Conservation (phyloP, 163 green algal genomes). For the Trebouxia gelatinosa region DNA sequence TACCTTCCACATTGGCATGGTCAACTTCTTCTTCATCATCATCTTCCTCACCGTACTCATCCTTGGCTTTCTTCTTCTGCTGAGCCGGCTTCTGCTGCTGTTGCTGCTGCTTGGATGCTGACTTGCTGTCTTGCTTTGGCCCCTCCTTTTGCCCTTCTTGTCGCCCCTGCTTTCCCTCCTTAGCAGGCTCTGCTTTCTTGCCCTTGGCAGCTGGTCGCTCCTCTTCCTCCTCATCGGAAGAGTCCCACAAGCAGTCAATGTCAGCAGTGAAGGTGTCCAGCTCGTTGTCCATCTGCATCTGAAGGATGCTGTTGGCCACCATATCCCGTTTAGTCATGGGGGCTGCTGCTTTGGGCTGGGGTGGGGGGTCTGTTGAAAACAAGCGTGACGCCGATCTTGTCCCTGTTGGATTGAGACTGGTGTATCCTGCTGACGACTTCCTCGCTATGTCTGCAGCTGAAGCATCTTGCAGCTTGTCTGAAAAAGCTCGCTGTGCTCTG, state of each 20-base stretch:
- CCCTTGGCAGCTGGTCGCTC: neutral
- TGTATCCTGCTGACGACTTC: neutral
- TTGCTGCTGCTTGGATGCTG: too few species aligned
- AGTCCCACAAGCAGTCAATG: constrained; percentile 16
- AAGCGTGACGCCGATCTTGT: constrained; percentile 12
- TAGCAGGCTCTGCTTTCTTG: neutral
- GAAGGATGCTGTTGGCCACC: neutral
- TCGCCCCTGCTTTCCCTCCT: neutral
- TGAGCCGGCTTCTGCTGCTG: too few species aligned
- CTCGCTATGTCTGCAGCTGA: too few species aligned
- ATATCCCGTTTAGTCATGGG: constrained; percentile 1
- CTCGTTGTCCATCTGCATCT: constrained; percentile 12
- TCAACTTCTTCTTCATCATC: too few species aligned
- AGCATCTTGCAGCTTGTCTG: neutral
- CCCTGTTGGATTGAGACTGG: constrained; percentile 1
- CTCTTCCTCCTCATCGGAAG: constrained; percentile 9
- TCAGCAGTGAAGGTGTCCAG: constrained; percentile 18
- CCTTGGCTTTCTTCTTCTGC: too few species aligned
- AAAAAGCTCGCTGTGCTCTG: constrained; percentile 4
- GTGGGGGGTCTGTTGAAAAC: constrained; percentile 1
- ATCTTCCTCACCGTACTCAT: too few species aligned
- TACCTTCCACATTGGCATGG: too few species aligned
- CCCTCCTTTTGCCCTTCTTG: constrained; percentile 3
- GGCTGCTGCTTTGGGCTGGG: constrained; percentile 3
- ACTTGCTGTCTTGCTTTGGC: too few species aligned